A percentile compares a stretch with the other conserved stretches of the same genome.
Evolutionary conservation across 345 rosid species (phyloP).

Genomic region (Gossypium herbaceum): DNA sequence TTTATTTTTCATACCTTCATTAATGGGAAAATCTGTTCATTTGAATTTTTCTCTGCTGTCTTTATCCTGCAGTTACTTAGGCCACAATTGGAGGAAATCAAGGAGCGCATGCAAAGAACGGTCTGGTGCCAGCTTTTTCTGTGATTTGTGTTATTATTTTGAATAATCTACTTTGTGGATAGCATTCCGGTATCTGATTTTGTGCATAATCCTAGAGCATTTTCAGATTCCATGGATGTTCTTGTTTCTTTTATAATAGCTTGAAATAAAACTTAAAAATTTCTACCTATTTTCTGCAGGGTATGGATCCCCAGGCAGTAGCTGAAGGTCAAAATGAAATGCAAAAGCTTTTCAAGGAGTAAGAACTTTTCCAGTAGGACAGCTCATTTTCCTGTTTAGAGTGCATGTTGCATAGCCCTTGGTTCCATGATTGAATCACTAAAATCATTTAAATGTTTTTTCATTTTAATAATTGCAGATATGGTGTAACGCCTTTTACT

Average conservation of each 20-base stretch:
- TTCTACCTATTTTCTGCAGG: slow-evolving; percentile 30
- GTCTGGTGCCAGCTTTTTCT: slow-evolving; percentile 27
- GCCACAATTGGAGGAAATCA: slow-evolving; percentile 63
- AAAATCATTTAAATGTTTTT: neutral
- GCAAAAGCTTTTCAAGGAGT: slow-evolving; percentile 68
- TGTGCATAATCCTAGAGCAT: neutral
- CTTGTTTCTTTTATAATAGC: slow-evolving; percentile 4
- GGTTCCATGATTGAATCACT: neutral
- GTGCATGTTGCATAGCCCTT: neutral
- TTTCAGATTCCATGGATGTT: neutral
- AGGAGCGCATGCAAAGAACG: slow-evolving; percentile 48
- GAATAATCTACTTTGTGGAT: neutral
- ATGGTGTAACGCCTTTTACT: slow-evolving; percentile 76
- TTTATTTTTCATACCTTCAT: neutral
- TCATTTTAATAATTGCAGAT: slow-evolving; percentile 34
- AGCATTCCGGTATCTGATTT: neutral
- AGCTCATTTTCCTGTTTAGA: neutral
- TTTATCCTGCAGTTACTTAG: slow-evolving; percentile 58
- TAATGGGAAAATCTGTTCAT: neutral
- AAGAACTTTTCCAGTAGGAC: slow-evolving; percentile 31
- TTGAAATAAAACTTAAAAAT: neutral
- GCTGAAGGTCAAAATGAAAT: slow-evolving; percentile 58
- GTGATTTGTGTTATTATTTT: slow-evolving; percentile 1
- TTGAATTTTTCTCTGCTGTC: slow-evolving; percentile 8
- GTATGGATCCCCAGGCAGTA: slow-evolving; percentile 41